These are phyloP conservation scores for Cocos nucifera DNA, from an alignment of 176 grass and related monocot genomes.

Conservation along the genomic window DNA sequence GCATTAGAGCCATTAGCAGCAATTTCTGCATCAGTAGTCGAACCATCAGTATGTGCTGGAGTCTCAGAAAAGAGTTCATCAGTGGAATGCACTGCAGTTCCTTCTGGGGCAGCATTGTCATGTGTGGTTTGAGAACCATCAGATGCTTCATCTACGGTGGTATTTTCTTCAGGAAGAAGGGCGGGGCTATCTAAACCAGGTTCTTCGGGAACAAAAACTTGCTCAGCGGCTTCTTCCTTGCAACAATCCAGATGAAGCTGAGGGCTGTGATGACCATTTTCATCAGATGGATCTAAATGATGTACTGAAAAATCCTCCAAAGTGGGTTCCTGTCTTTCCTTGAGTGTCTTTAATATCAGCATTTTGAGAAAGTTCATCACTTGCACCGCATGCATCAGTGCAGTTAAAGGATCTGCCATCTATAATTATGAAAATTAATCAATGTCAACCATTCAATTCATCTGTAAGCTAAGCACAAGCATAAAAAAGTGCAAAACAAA, in stretches of 20 bases:
- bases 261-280: slow-evolving; percentile 1
- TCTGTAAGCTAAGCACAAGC: too few relatives aligned
- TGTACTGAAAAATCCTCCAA: neutral
- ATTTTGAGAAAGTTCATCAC: slow-evolving; percentile 93
- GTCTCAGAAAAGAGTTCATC: neutral
- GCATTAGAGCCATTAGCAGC: slow-evolving; percentile 28
- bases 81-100: slow-evolving; percentile 5
- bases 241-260: slow-evolving; percentile 8
- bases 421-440: slow-evolving; percentile 16
- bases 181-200: slow-evolving; percentile 32
- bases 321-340: slow-evolving; percentile 46
- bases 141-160: neutral
- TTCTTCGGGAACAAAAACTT: slow-evolving; percentile 33
- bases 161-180: slow-evolving; percentile 24
- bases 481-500: neutral
- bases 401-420: slow-evolving; percentile 88
- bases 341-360: slow-evolving; percentile 62
- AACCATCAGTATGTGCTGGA: slow-evolving; percentile 19
- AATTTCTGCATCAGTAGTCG: slow-evolving; percentile 21
- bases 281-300: slow-evolving; percentile 12
- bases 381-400: slow-evolving; percentile 84
- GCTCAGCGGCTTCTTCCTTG: slow-evolving; percentile 26
- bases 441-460: neutral
- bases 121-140: neutral
- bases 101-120: slow-evolving; percentile 16